Evolutionary conservation across 2,329 filamentous ascomycete genomes (phyloP).

Genomic region (Sporothrix protearum): DNA sequence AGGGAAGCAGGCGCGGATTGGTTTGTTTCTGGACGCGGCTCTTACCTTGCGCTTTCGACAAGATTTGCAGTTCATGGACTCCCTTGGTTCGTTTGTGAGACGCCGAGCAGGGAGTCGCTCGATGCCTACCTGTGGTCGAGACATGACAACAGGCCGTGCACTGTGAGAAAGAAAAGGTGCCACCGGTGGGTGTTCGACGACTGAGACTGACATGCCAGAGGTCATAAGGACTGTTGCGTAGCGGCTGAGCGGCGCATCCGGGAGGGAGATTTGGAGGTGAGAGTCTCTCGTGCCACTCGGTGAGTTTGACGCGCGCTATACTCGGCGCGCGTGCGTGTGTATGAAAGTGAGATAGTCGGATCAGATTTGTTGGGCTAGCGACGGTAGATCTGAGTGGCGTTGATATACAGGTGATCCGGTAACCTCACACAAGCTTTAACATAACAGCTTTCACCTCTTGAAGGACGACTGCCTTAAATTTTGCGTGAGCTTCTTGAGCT

Average conservation of each 20-base stretch:
- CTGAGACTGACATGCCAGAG: conserved; percentile 40
- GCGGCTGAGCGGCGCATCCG: conserved; percentile 6
- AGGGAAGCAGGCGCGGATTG: not conserved
- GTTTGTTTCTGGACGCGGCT: not conserved
- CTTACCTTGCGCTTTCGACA: conserved; percentile 85
- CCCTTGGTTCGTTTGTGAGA: conserved; percentile 70
- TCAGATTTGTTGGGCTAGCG: not conserved
- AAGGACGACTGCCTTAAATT: not conserved
- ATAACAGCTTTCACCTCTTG: too few relatives aligned
- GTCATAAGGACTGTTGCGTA: conserved; percentile 2
- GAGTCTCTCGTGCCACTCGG: not conserved
- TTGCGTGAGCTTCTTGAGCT: not conserved
- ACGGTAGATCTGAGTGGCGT: not conserved
- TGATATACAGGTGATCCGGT: not conserved
- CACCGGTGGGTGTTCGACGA: conserved; percentile 43
- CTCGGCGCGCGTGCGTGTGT: not conserved
- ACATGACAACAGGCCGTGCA: conserved; percentile 55
- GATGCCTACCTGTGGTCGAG: conserved; percentile 75
- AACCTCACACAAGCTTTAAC: not conserved
- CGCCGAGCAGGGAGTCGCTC: conserved; percentile 71
- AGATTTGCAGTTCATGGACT: conserved; percentile 95
- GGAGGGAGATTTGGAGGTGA: not conserved
- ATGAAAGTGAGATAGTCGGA: not conserved
- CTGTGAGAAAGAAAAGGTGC: conserved; percentile 37
- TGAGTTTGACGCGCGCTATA: not conserved